Evolutionary conservation across 257 asterid species (phyloP).

Genomic region (Catharanthus roseus): DNA sequence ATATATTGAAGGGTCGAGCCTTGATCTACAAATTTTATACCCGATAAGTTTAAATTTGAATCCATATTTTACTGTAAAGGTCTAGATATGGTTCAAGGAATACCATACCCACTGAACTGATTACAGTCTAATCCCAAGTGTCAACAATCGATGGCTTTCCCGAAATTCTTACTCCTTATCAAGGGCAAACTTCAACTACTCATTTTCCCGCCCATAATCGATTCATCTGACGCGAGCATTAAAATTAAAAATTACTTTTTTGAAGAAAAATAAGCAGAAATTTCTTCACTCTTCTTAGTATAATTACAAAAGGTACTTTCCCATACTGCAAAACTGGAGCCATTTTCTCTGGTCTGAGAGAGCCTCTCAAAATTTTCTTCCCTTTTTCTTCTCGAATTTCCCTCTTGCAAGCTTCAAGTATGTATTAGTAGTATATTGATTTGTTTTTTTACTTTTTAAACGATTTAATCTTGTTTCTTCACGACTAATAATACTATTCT

Average conservation of each 20-base stretch:
- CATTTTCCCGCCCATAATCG: constrained; percentile 22
- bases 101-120: too few species aligned
- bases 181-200: constrained; percentile 3
- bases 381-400: neutral
- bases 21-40: too few species aligned
- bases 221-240: neutral
- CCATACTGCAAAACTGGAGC: neutral
- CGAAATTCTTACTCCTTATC: neutral
- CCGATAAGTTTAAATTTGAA: too few species aligned
- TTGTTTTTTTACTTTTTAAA: neutral
- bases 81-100: too few species aligned
- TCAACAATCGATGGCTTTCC: constrained; percentile 10
- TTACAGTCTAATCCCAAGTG: neutral
- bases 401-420: neutral
- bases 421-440: neutral
- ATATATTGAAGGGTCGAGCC: too few species aligned
- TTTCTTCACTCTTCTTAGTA: neutral
- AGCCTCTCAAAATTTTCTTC: neutral
- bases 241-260: neutral
- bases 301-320: neutral
- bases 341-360: constrained; percentile 2
- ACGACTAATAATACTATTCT: neutral
- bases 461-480: neutral
- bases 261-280: neutral
- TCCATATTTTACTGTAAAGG: too few species aligned